Conservation (phyloP, 1,284 basidiomycete genomes). For the Polyporus tsugae region DNA sequence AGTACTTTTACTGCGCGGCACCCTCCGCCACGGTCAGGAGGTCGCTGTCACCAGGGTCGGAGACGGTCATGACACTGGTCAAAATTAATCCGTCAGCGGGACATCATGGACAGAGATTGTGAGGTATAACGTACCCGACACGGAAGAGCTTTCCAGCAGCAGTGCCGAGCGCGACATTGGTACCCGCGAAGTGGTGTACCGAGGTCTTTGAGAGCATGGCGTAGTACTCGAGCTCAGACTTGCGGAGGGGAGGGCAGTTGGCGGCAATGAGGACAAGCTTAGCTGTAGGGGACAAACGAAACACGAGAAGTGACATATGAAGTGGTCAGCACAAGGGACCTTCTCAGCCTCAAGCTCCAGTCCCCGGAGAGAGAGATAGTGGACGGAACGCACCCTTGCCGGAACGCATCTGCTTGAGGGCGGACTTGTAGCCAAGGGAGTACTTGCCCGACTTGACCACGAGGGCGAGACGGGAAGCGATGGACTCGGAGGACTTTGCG, state of each 20-base stretch:
- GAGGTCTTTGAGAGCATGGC: slow-evolving; percentile 99
- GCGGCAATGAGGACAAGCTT: slow-evolving; percentile 99
- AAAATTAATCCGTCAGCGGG: neutral
- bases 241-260: slow-evolving; percentile 98
- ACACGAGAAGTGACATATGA: slow-evolving; percentile 33
- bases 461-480: slow-evolving; percentile 94
- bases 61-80: slow-evolving; percentile 92
- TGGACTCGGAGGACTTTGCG: slow-evolving; percentile 91
- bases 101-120: neutral
- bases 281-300: slow-evolving; percentile 59
- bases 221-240: slow-evolving; percentile 99
- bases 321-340: slow-evolving; percentile 82
- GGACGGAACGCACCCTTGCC: slow-evolving; percentile 87
- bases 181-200: slow-evolving; percentile 96
- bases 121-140: slow-evolving; percentile 77
- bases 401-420: slow-evolving; percentile 97
- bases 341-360: slow-evolving; percentile 98
- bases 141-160: slow-evolving; percentile 99
- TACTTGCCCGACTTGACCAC: slow-evolving; percentile 98
- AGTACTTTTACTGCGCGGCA: slow-evolving; percentile 53
- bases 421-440: slow-evolving; percentile 95
- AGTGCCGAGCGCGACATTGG: slow-evolving; percentile 98
- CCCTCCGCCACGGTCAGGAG: slow-evolving; percentile 83
- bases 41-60: slow-evolving; percentile 98
- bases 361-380: slow-evolving; percentile 67